Evolutionary conservation across 2,329 filamentous ascomycete species (phyloP).

Genomic region (Zasmidium citrigriseum): DNA sequence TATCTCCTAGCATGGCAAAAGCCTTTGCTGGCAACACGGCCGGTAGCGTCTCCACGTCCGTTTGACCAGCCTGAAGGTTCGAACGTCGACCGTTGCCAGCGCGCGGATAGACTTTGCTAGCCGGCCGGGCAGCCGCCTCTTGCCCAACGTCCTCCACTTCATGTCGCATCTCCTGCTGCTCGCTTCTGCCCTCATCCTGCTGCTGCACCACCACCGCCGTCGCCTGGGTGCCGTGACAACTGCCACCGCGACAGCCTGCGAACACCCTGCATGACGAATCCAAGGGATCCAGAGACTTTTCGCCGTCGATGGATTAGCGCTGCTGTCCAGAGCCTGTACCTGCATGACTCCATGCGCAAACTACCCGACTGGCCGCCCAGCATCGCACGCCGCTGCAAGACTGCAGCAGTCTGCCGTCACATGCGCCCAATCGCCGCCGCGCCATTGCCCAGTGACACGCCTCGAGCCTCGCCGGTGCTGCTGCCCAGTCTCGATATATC

Average conservation of each 20-base stretch:
- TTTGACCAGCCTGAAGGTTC: too few species aligned
- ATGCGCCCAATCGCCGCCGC: not conserved
- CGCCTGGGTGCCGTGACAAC: conserved; percentile 4
- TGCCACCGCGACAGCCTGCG: conserved; percentile 3
- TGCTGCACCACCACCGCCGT: not conserved
- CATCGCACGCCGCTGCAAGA: conserved; percentile 6
- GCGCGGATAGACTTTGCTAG: too few species aligned
- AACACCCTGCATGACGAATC: conserved; percentile 13
- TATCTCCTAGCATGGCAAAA: too few species aligned
- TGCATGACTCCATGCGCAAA: conserved; percentile 23
- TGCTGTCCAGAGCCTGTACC: conserved; percentile 16
- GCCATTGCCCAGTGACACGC: not conserved
- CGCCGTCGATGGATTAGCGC: too few species aligned
- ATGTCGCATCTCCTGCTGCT: not conserved
- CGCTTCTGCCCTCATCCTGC: too few species aligned
- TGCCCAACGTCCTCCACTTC: not conserved
- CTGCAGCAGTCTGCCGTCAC: conserved; percentile 1
- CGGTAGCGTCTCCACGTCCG: too few species aligned
- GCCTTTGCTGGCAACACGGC: too few species aligned
- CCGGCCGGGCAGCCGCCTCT: too few species aligned
- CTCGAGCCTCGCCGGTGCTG: not conserved
- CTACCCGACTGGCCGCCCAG: conserved; percentile 21
- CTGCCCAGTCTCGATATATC: not conserved
- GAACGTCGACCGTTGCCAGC: too few species aligned
- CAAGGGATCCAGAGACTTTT: conserved; percentile 5